Evolutionary conservation across 2,329 filamentous ascomycete genomes (phyloP), one percentile per base, ranked within the genome.

Genomic region (Fusarium newnesense): DNA sequence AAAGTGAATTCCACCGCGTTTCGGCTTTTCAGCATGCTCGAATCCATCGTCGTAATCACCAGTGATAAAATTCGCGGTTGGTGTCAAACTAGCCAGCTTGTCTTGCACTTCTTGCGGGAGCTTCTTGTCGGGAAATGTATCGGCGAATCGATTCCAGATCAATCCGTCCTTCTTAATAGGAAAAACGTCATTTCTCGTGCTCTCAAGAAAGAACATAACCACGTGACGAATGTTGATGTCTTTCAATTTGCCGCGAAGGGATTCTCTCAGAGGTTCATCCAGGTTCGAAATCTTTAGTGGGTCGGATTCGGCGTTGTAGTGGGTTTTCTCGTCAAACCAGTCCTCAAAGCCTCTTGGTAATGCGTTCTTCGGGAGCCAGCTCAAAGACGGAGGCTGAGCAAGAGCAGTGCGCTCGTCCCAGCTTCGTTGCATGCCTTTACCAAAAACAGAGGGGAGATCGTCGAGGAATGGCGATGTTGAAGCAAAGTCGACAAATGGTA

Each of bases 171-270:
- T 83, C 42, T 84, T 84, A 32, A 86, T 72, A 0, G 85, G 84
- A 32, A 86, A 86, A 7, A 86, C 80, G 56, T 86, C 84, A 7
- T 82, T 82, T 26, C 84, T 80, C 1, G 84, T 85, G 47, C 84
- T 85, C 61, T 86, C 84, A 5, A 86, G 77, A n/a, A 84, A 80
- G 5, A 86, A 60, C n/a, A 85, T 68, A 18, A 86, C 74, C 9
- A 86, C 78, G 62, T 86, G 84, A 53, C 84, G 83, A 60, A 86
- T 82, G 15, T 80, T 79, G 11, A 84, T 76, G 2, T 77, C 71
- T 12, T 69, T 40, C 10, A 83, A 60, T 44, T 75, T 76, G 12
- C 67, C 70, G 4, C 73, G 72, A 5, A 83, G 73, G 2, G 64
- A 67, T 12, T 79, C 50, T 2, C 82, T 67, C 1, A 85, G 53